Percentiles rank a stretch among this genome's conserved stretches.
Conservation (phyloP, 2,329 filamentous ascomycete species). For the Sporothrix brasiliensis region DNA sequence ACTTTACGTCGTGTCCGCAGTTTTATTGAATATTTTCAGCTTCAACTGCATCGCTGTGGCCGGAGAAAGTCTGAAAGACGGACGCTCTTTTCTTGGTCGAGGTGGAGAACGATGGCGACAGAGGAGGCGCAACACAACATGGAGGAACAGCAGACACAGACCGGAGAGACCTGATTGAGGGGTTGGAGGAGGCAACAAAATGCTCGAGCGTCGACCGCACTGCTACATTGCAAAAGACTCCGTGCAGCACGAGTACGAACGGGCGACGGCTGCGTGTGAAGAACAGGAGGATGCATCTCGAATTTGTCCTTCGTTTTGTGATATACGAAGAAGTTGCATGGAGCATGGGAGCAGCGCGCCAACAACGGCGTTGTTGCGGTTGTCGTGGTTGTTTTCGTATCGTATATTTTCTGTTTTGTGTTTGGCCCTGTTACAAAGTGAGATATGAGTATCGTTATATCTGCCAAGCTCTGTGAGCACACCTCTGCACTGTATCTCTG, state of each 20-base stretch:
- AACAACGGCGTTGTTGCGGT: not conserved
- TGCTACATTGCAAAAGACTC: constrained; percentile 15
- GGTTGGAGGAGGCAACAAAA: constrained; percentile 1
- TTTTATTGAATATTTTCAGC: not conserved
- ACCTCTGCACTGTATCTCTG: constrained; percentile 7
- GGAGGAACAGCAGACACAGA: not conserved
- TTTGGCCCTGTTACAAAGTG: not conserved
- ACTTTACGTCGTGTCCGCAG: not conserved
- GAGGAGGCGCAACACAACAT: constrained; percentile 4
- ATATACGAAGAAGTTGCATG: not conserved
- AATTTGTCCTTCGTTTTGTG: not conserved
- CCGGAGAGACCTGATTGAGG: constrained; percentile 4
- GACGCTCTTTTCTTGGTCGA: constrained; percentile 12
- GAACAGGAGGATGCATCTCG: not conserved
- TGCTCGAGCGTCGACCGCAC: constrained; percentile 18
- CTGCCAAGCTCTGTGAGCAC: constrained; percentile 6
- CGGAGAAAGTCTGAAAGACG: not conserved
- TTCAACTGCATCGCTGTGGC: not conserved
- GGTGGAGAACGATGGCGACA: constrained; percentile 25
- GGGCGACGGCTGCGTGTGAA: not conserved
- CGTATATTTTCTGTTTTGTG: not conserved
- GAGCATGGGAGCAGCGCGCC: not conserved
- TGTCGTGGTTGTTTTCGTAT: constrained; percentile 14
- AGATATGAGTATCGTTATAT: not conserved
- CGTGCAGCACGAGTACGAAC: not conserved